Evolutionary conservation across 495 filamentous ascomycete genomes (phyloP), one percentile per base, ranked within the genome.

Genomic region (Geopyxis carbonaria): DNA sequence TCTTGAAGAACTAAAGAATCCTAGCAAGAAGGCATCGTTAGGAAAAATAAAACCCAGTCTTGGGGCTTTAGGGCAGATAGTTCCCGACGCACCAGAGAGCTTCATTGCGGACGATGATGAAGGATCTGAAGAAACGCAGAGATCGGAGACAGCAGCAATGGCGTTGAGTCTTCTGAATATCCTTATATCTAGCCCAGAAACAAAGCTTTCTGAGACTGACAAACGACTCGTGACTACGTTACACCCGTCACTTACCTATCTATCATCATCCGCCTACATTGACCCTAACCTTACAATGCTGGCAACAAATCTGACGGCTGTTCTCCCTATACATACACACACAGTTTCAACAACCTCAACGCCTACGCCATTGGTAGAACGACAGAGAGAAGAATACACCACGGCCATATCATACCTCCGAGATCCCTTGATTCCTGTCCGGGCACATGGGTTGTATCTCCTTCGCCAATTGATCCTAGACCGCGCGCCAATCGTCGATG

Each of bases 361-460:
- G 9, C 15, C 16, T 15, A 32, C 35, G 18, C 29, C 43, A 9
- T 27, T 44, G 3, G 22, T 16, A 7, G 48, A 55, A 29, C 29
- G 40, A 25, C 47, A 56, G 19, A 47, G 44, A 14, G 45, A 81
- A 39, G 76, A 66, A 0, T 80, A 89, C 47, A 67, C 62, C 36
- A 65, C 79, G 13, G 80, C 79, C 4, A 61, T 89, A 21, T 69
- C 66, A 0, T 80, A 86, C 50, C 72, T 89, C 39, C 75, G 74
- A 14, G 80, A 82, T 39, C 69, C 75, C 0, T 72, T 81, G 0
- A 70, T 81, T 5, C 83, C 83, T 0, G 75, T 86, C 7, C 72
- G 80, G 21, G 75, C 72, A 4, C 78, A 89, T 53, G 83, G 80
- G 7, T 70, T 92, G 24, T 73, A 75, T 15, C 66, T 82, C 1